Percentiles rank a stretch among this genome's conserved stretches.
phyloP scores from a whole-genome alignment of 441 rosid genomes.

The Euphorbia schlechtendalii region DNA sequence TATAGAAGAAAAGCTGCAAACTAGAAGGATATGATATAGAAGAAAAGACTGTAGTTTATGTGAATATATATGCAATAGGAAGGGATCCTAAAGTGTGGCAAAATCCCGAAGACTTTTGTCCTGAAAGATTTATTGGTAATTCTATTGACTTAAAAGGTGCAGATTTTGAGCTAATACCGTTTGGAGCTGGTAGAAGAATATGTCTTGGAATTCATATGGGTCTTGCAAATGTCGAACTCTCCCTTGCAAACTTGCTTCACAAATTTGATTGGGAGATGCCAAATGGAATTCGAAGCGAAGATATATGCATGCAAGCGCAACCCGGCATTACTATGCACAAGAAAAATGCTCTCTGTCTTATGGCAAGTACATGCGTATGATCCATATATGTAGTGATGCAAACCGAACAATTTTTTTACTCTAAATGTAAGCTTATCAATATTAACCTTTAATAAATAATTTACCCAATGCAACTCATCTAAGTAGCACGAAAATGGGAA shows the following conservation, averaged over 20 bases:
- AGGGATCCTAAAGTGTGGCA: neutral
- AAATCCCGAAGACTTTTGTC: neutral
- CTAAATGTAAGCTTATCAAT: neutral
- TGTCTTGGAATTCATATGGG: neutral
- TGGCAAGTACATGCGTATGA: neutral
- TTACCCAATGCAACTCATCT: no score
- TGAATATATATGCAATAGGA: no score
- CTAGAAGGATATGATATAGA: no score
- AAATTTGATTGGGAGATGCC: conserved; percentile 27
- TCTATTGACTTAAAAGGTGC: no score
- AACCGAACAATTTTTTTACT: no score
- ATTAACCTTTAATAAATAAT: no score
- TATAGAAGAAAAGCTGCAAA: no score
- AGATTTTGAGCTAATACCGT: no score
- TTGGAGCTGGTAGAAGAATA: no score
- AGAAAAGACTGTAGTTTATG: conserved; percentile 16
- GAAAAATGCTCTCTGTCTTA: neutral
- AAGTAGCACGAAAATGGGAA: no score
- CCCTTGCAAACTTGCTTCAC: conserved; percentile 22
- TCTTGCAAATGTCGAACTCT: conserved; percentile 13
- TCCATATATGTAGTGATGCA: neutral
- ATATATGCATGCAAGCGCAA: neutral
- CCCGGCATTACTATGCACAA: neutral
- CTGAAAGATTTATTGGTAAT: no score
- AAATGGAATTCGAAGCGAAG: conserved; percentile 4